Evolutionary conservation across 345 rosid genomes (phyloP), one percentile per base, ranked within the genome.

Genomic region (Triadica sebifera): DNA sequence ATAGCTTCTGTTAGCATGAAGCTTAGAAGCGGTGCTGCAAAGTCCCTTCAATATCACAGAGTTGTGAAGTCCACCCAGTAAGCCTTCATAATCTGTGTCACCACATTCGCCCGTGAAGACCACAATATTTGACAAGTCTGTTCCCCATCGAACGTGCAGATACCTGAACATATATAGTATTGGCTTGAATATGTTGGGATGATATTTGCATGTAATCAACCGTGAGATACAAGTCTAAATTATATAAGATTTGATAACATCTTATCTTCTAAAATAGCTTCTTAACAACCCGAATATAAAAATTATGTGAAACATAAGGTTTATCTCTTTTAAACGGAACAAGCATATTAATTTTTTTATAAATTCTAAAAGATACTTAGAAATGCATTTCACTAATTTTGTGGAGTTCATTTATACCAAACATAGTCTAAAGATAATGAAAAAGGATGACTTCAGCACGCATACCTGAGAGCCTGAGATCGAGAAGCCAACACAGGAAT

Each of bases 391-490:
- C 34, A 2, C 34, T 29, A 29, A 29, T 29, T 29, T 29, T 29
- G 34, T 2, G 34, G 34, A 29, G 2, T 29, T 29, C 34, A 29
- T 29, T 1, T 29, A 29, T 29, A 60, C 65, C 29, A 59, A 59
- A 29, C 11, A 41, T 29, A 39, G 11, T 0, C 19, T 7, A 37
- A 11, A 52, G 20, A 38, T 9, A 65, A 38, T 15, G 1, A 45
- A 37, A 66, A 8, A 29, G 60, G 0, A 51, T 51, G 20, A 12
- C 4, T n/a, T 10, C 24, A 9, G 38, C 22, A 43, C 8, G 25
- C n/a, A 13, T 76, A 76, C 79, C 79, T 70, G 65, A 76, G 74
- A 19, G 79, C 74, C 19, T 76, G 79, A 34, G 74, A 62, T 52
- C 79, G 69, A 24, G 79, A 76, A 62, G 79, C 74, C 70, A 76